Evolutionary conservation across 495 filamentous ascomycete species (phyloP), one percentile per base, ranked within the genome.

Genomic region (Aspergillus funiculosus): DNA sequence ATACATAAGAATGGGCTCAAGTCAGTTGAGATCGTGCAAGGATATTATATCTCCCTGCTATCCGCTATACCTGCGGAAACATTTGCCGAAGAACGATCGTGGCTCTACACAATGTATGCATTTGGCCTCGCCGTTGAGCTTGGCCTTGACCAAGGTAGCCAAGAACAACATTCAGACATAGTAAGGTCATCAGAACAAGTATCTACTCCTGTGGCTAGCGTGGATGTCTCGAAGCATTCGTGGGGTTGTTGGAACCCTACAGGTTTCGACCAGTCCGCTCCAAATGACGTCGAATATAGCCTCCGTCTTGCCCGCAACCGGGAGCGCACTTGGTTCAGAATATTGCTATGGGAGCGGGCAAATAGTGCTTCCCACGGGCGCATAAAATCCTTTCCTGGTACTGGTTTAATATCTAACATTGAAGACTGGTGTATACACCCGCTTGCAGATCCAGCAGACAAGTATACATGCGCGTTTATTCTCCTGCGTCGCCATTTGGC

Each of bases 21-120:
- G 22, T 83, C 81, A 5, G 78, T 81, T 4, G 81, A 85, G 51
- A 81, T 85, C 36, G 73, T 83, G 0, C 53, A 62, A 43, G 56
- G 59, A 13, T 62, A 62, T 28, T 62, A 62, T 38, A 62, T 62
- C 10, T 59, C 56, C 2, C 26, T 62, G 1, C 27, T 59, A 0
- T 62, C 59, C 3, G 56, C 59, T 2, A 59, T 53, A 7, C 59
- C 56, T 2, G 56, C 59, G 4, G 47, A 48, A n/a, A 45, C 51
- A 13, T 13, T 59, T 6, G 43, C 51, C 0, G 46, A 62, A 15
- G 59, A 62, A 17, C 51, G 59, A 1, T 59, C 56, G 0, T 59
- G 59, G 59, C 39, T 62, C 0, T 62, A 62, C 27, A 57, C 59
- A 5, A 59, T 54, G 52, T 55, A 62, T 43, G 59, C 59, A 1